Conservation (phyloP, 2,329 filamentous ascomycete genomes). For the Herpotrichia juniperi region DNA sequence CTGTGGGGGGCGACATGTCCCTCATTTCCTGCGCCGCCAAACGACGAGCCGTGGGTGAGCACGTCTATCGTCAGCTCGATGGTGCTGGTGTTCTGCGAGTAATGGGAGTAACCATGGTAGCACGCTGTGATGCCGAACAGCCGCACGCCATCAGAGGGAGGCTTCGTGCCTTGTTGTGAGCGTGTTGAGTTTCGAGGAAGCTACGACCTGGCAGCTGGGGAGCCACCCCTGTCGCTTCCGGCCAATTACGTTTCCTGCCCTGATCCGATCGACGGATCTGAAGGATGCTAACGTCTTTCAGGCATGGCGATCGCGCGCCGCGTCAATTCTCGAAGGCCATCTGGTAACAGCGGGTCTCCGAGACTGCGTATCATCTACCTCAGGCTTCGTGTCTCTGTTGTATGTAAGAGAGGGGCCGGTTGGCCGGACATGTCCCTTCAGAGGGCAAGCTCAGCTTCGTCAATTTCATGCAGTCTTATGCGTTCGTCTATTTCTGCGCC, state of each 20-base stretch:
- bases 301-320: background rate
- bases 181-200: background rate
- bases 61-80: background rate
- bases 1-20: constrained; percentile 21
- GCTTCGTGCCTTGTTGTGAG: background rate
- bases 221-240: constrained; percentile 5
- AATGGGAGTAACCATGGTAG: background rate
- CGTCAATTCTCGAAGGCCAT: background rate
- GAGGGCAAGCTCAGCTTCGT: background rate
- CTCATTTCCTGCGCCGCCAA: constrained; percentile 34
- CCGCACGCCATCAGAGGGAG: background rate
- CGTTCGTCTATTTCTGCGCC: constrained; percentile 10
- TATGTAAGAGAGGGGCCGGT: background rate
- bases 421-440: background rate
- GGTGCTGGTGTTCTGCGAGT: background rate
- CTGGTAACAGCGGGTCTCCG: background rate
- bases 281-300: too few species aligned
- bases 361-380: background rate
- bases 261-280: constrained; percentile 11
- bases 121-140: background rate
- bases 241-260: constrained; percentile 6
- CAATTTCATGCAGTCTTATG: constrained; percentile 7
- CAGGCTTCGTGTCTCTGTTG: background rate
- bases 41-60: background rate
- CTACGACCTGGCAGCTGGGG: constrained; percentile 3